phyloP scores from a whole-genome alignment of 176 grass and related monocot species.

The Bothriochloa decipiens region DNA sequence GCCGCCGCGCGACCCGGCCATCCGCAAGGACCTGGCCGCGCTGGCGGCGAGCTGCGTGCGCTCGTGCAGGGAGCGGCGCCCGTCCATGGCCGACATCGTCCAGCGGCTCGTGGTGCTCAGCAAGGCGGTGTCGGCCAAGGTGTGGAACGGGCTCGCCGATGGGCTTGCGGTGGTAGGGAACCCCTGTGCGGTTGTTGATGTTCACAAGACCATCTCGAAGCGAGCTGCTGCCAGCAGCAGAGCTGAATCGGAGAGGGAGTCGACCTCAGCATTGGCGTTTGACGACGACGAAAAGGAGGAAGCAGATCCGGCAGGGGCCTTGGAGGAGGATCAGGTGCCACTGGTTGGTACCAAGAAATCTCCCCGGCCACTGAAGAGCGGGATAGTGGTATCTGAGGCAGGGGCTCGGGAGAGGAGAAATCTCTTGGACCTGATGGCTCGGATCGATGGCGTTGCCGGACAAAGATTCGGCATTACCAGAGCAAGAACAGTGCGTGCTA shows the following conservation, averaged over 20 bases:
- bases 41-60: constrained; percentile 86
- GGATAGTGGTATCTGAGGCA: constrained; percentile 57
- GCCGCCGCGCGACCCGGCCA: constrained; percentile 58
- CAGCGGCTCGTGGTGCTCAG: constrained; percentile 64
- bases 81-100: constrained; percentile 83
- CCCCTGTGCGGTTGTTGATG: constrained; percentile 87
- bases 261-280: constrained; percentile 48
- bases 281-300: constrained; percentile 53
- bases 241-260: constrained; percentile 44
- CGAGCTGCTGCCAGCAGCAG: constrained; percentile 40
- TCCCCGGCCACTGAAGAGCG: constrained; percentile 53
- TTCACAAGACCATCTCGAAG: constrained; percentile 66
- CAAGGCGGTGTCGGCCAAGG: constrained; percentile 62
- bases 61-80: constrained; percentile 73
- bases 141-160: constrained; percentile 80
- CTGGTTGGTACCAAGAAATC: constrained; percentile 58
- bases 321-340: constrained; percentile 53
- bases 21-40: constrained; percentile 67
- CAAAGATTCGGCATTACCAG: constrained; percentile 51
- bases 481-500: constrained; percentile 46
- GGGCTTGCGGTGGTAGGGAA: constrained; percentile 80
- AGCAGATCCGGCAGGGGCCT: constrained; percentile 34
- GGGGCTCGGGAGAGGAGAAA: constrained; percentile 65
- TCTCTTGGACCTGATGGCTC: constrained; percentile 91
- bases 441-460: constrained; percentile 54